Evolutionary conservation across 2,329 filamentous ascomycete species (phyloP), one percentile per base, ranked within the genome.

Genomic region (Penicillium capsulatum): DNA sequence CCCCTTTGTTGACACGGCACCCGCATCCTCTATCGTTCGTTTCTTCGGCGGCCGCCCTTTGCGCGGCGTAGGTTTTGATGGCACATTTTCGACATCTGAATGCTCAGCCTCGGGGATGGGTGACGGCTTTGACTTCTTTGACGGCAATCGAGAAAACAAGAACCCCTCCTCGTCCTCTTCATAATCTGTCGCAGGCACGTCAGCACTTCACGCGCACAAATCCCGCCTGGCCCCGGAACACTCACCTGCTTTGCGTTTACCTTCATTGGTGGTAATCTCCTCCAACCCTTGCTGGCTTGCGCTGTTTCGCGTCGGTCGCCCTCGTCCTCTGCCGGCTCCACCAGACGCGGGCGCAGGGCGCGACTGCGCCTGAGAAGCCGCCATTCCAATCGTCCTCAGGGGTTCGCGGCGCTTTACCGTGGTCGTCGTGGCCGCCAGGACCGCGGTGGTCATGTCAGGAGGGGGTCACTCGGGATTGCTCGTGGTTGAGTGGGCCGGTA

Each of bases 81-180:
- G 46, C 16, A 54, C 45, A 39, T 69, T 66, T 52, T 64, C 65
- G 47, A 63, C 55, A 17, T 64, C 62, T 7, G 69, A 66, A 32
- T 69, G 65, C 14, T 66, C 42, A 15, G 44, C 26, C 34, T 55
- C 52, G n/a, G 56, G 42, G 29, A 49, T 41, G 8, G 50, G 34
- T 14, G 68, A 61, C 40, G 74, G 68, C 42, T 73, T 72, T 30
- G 76, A 75, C 66, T 83, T 87, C 45, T 74, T 72, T 56, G 77
- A 69, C 58, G 85, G 85, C 8, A 81, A 72, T 46, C 84, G 78
- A 48, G 81, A 80, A 61, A 89, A 90, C 42, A 80, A 72, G 54
- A 90, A 90, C 47, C 86, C 86, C 54, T 84, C 85, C 68, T 86
- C 81, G 56, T 84, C 77, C 63, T 90, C 84, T 54, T 86, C 83